A percentile compares a stretch with the other conserved stretches of the same genome.
phyloP scores from a whole-genome alignment of 108 stramenopile species.

The Cyclotella atomus region DNA sequence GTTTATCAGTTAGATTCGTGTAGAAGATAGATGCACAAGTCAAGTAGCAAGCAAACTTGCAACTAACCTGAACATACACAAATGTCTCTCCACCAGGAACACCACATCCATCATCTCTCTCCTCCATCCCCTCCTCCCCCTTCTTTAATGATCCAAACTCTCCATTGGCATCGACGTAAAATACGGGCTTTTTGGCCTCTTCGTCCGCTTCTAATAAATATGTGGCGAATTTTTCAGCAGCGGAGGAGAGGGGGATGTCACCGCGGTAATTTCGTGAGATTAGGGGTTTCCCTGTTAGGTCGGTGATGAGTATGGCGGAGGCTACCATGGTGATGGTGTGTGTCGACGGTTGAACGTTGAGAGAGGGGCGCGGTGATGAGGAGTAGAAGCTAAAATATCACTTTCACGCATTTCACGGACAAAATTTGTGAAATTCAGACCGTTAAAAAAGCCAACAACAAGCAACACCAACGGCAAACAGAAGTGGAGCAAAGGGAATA shows the following conservation, averaged over 20 bases:
- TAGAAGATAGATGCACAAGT: no score
- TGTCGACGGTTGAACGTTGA: background rate
- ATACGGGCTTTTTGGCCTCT: conserved; percentile 83
- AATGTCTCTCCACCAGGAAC: conserved; percentile 79
- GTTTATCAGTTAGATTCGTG: no score
- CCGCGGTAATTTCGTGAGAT: conserved; percentile 98
- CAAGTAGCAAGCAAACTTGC: no score
- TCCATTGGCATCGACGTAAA: conserved; percentile 75
- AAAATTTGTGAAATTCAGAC: no score
- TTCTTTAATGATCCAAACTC: conserved; percentile 65
- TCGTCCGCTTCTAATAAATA: conserved; percentile 84
- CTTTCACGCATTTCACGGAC: no score
- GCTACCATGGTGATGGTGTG: conserved; percentile 90
- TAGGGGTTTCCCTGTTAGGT: conserved; percentile 93
- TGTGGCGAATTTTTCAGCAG: conserved; percentile 77
- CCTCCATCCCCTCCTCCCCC: conserved; percentile 45
- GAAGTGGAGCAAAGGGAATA: background rate
- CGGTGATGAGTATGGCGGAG: conserved; percentile 90
- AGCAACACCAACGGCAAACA: conserved; percentile 3
- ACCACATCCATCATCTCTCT: conserved; percentile 64
- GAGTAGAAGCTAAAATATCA: no score
- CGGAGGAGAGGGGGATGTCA: conserved; percentile 90
- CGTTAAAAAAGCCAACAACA: background rate
- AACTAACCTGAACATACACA: conserved; percentile 87
- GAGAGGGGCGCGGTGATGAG: no score